Conservation (phyloP, 192 early-diverging fungal genomes). For the Coemansia sp. region DNA sequence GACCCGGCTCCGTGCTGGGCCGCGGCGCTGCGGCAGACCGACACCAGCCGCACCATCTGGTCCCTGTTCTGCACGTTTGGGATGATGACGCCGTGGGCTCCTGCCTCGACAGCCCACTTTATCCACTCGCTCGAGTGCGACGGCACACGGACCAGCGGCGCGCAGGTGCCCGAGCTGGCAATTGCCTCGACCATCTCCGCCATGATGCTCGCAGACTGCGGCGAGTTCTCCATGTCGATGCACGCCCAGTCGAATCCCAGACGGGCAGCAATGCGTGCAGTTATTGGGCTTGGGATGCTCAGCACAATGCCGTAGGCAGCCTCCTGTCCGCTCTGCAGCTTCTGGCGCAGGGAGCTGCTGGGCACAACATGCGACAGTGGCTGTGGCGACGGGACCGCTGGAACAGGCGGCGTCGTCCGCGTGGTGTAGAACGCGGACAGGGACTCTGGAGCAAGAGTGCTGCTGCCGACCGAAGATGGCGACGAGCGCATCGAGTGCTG, state of each 20-base stretch:
- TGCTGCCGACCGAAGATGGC: slow-evolving; percentile 14
- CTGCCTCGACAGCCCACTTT: slow-evolving; percentile 37
- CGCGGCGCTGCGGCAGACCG: slow-evolving; percentile 4
- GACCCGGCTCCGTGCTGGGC: background rate
- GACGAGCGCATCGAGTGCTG: slow-evolving; percentile 24
- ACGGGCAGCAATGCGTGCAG: slow-evolving; percentile 23
- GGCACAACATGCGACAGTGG: background rate
- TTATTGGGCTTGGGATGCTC: slow-evolving; percentile 33
- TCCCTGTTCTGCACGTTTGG: slow-evolving; percentile 26
- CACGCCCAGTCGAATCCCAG: slow-evolving; percentile 50
- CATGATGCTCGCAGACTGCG: slow-evolving; percentile 28
- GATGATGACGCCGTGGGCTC: slow-evolving; percentile 42
- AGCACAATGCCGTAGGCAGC: slow-evolving; percentile 37
- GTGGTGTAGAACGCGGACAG: background rate
- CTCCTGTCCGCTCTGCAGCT: slow-evolving; percentile 15
- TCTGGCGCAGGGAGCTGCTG: slow-evolving; percentile 15
- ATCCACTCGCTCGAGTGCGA: slow-evolving; percentile 31
- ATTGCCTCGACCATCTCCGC: slow-evolving; percentile 46
- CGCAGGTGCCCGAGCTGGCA: slow-evolving; percentile 16
- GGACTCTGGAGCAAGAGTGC: slow-evolving; percentile 7
- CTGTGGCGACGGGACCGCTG: background rate
- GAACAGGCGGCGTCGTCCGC: slow-evolving; percentile 5
- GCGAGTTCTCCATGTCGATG: slow-evolving; percentile 34
- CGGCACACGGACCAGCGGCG: slow-evolving; percentile 43
- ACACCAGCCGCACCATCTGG: slow-evolving; percentile 28